A percentile compares a stretch with the other conserved stretches of the same genome.
Evolutionary conservation across 2,329 filamentous ascomycete genomes (phyloP).

Genomic region (Helicocarpus griseus): DNA sequence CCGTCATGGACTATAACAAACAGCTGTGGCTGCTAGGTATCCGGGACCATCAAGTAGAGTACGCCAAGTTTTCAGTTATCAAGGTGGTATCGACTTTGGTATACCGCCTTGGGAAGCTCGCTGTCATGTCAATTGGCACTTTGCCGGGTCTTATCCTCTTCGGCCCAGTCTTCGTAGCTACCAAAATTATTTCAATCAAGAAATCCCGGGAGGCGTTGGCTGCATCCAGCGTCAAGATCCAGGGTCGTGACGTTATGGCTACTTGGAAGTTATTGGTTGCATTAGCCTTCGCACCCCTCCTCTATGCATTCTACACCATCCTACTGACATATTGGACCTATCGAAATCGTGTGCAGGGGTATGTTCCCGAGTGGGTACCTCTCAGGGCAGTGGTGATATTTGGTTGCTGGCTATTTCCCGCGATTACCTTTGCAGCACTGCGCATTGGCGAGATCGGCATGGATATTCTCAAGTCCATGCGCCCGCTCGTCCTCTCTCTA

Average conservation of each 20-base stretch:
- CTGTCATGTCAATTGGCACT: constrained; percentile 66
- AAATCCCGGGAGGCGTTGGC: constrained; percentile 79
- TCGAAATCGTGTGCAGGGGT: constrained; percentile 72
- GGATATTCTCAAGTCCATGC: constrained; percentile 93
- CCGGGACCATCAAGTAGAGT: constrained; percentile 88
- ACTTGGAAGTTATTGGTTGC: constrained; percentile 93
- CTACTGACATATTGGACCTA: constrained; percentile 68
- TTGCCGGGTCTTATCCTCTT: constrained; percentile 82
- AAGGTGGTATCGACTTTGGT: constrained; percentile 67
- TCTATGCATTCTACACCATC: constrained; percentile 73
- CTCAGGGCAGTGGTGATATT: constrained; percentile 66
- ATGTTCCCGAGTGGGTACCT: constrained; percentile 68
- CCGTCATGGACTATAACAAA: constrained; percentile 77
- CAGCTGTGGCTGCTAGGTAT: constrained; percentile 77
- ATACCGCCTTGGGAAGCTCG: constrained; percentile 69
- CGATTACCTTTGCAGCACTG: constrained; percentile 83
- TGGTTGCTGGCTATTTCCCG: constrained; percentile 72
- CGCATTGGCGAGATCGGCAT: constrained; percentile 97
- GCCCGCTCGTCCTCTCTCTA: constrained; percentile 75
- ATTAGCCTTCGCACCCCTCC: constrained; percentile 67
- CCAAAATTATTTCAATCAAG: constrained; percentile 69
- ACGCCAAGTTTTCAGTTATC: constrained; percentile 70
- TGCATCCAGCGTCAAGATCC: constrained; percentile 78
- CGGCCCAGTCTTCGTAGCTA: constrained; percentile 74
- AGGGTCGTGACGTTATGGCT: constrained; percentile 80